Conservation (phyloP, 768 basidiomycete genomes). For the Agaricus sinodeliciosus region DNA sequence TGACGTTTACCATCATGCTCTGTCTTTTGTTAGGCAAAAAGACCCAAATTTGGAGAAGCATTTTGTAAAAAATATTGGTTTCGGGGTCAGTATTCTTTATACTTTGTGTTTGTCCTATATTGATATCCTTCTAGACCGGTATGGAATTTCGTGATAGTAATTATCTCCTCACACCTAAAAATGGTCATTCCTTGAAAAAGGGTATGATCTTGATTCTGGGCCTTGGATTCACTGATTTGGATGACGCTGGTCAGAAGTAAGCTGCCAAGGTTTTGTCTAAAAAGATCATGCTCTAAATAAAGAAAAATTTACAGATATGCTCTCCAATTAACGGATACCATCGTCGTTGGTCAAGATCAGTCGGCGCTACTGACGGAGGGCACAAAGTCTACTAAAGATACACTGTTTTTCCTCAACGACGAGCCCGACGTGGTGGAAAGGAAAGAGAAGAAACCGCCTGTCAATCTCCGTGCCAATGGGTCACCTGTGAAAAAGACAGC, state of each 20-base stretch:
- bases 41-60: conserved; percentile 77
- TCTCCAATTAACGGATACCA: conserved; percentile 82
- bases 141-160: conserved; percentile 91
- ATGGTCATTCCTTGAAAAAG: conserved; percentile 56
- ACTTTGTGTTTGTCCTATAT: not conserved
- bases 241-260: conserved; percentile 76
- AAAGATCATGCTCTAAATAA: not conserved
- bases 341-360: conserved; percentile 64
- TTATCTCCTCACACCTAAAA: conserved; percentile 81
- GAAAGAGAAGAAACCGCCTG: conserved; percentile 52
- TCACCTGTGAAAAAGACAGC: conserved; percentile 70
- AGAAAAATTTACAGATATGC: conserved; percentile 58
- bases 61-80: conserved; percentile 87
- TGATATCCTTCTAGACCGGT: conserved; percentile 58
- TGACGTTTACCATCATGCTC: conserved; percentile 77
- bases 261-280: conserved; percentile 13
- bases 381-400: conserved; percentile 77
- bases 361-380: conserved; percentile 77
- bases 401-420: conserved; percentile 75
- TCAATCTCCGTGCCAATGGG: conserved; percentile 52
- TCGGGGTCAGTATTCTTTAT: conserved; percentile 55
- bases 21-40: conserved; percentile 66
- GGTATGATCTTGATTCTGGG: conserved; percentile 85
- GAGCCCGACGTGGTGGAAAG: conserved; percentile 55
- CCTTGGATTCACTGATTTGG: conserved; percentile 79